phyloP scores from a whole-genome alignment of 768 basidiomycete species.

The Pulveroboletus sp. region DNA sequence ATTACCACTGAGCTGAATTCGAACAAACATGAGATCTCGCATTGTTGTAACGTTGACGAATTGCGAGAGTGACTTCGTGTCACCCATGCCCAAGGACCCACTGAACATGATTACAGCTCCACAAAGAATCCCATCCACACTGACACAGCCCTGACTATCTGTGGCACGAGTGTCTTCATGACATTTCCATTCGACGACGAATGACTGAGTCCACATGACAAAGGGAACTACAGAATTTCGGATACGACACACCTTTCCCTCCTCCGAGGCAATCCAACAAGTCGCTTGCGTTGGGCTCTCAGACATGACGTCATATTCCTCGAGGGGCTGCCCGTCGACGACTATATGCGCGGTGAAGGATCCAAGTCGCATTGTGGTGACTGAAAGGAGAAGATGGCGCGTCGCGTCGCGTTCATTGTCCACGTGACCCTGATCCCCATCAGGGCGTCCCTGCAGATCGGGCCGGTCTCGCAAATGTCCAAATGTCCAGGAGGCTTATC shows the following conservation, averaged over 20 bases:
- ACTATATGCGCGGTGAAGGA: constrained; percentile 10
- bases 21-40: constrained; percentile 15
- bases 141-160: background rate
- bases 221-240: no score
- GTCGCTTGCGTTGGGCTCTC: constrained; percentile 13
- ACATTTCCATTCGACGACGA: constrained; percentile 13
- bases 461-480: no score
- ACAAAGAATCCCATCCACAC: constrained; percentile 9
- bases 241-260: constrained; percentile 15
- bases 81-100: background rate
- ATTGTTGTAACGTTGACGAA: background rate
- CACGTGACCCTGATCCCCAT: no score
- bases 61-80: background rate
- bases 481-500: no score
- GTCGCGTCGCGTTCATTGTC: no score
- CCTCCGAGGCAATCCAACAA: constrained; percentile 24
- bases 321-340: constrained; percentile 8
- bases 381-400: no score
- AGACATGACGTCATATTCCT: constrained; percentile 11
- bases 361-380: constrained; percentile 19
- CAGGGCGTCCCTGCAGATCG: no score
- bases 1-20: constrained; percentile 17
- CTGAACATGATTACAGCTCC: accelerated
- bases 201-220: constrained; percentile 5
- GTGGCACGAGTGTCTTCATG: background rate